Evolutionary conservation across 2,329 filamentous ascomycete genomes (phyloP).

Genomic region (Neofusicoccum umdonicola): DNA sequence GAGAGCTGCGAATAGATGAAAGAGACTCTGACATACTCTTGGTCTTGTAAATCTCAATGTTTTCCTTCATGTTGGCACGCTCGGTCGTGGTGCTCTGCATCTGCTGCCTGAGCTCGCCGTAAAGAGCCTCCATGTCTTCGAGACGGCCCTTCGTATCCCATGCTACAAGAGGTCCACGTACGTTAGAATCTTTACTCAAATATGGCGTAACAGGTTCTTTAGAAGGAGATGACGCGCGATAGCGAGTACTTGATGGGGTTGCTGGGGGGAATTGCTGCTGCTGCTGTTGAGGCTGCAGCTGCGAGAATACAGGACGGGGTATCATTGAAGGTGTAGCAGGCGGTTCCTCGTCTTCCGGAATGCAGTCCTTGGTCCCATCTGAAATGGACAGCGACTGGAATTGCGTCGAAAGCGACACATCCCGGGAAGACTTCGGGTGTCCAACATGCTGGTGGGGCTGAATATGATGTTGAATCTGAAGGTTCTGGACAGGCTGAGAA

Average conservation of each 20-base stretch:
- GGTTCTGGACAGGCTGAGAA: background rate
- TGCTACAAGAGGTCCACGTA: slow-evolving; percentile 55
- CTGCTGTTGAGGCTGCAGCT: slow-evolving; percentile 19
- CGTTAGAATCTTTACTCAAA: slow-evolving; percentile 73
- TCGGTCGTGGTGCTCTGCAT: slow-evolving; percentile 68
- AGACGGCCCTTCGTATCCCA: slow-evolving; percentile 80
- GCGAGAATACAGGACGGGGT: slow-evolving; percentile 16
- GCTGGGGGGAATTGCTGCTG: background rate
- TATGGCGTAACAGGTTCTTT: slow-evolving; percentile 40
- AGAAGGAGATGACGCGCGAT: slow-evolving; percentile 3
- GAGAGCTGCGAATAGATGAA: slow-evolving; percentile 13
- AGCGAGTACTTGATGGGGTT: background rate
- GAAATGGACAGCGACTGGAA: slow-evolving; percentile 3
- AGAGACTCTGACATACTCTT: slow-evolving; percentile 57
- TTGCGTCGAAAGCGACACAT: slow-evolving; percentile 5
- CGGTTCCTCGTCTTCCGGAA: slow-evolving; percentile 15
- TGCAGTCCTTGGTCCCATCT: background rate
- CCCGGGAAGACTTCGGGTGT: background rate
- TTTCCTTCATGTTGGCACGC: slow-evolving; percentile 69
- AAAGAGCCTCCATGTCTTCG: slow-evolving; percentile 72
- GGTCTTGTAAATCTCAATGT: slow-evolving; percentile 69
- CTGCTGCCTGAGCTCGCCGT: slow-evolving; percentile 67
- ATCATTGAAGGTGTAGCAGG: slow-evolving; percentile 16
- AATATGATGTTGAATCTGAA: background rate
- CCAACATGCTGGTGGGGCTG: background rate